Conservation (phyloP, 2,329 filamentous ascomycete species). For the Ophiocordyceps australis region DNA sequence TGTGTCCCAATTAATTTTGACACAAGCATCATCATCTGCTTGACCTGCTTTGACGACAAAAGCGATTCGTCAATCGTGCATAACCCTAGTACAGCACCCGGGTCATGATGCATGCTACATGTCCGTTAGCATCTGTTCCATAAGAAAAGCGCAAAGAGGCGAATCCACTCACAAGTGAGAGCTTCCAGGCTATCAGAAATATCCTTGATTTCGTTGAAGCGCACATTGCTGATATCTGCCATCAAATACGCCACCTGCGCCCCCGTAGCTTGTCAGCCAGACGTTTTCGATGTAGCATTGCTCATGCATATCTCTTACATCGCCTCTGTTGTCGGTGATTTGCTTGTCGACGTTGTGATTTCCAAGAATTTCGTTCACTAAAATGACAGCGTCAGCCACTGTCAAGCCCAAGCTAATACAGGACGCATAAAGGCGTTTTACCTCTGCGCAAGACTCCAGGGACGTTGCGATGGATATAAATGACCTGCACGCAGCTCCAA, state of each 20-base stretch:
- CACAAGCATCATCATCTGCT: too few species aligned
- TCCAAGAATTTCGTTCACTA: slow-evolving; percentile 84
- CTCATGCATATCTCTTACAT: slow-evolving; percentile 30
- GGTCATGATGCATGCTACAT: slow-evolving; percentile 27
- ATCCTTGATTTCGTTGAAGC: slow-evolving; percentile 63
- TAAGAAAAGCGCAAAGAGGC: too few species aligned
- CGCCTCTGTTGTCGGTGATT: slow-evolving; percentile 87
- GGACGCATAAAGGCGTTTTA: slow-evolving; percentile 10
- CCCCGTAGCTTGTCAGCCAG: too few species aligned
- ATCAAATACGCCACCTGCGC: slow-evolving; percentile 73
- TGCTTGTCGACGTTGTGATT: slow-evolving; percentile 99
- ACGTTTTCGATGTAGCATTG: too few species aligned
- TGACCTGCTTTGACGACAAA: too few species aligned
- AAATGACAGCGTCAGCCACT: background rate
- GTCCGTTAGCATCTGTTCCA: too few species aligned
- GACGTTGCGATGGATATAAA: slow-evolving; percentile 94
- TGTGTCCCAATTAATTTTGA: too few species aligned
- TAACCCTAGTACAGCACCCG: slow-evolving; percentile 22
- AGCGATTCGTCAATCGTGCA: too few species aligned
- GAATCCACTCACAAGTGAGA: slow-evolving; percentile 46
- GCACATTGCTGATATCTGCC: slow-evolving; percentile 88
- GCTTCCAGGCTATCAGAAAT: slow-evolving; percentile 70
- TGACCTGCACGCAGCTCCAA: slow-evolving; percentile 34
- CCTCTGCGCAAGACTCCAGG: slow-evolving; percentile 82
- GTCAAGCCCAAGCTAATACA: too few species aligned